Evolutionary conservation across 2,329 filamentous ascomycete species (phyloP).

Genomic region (Hypoxylon sp.): DNA sequence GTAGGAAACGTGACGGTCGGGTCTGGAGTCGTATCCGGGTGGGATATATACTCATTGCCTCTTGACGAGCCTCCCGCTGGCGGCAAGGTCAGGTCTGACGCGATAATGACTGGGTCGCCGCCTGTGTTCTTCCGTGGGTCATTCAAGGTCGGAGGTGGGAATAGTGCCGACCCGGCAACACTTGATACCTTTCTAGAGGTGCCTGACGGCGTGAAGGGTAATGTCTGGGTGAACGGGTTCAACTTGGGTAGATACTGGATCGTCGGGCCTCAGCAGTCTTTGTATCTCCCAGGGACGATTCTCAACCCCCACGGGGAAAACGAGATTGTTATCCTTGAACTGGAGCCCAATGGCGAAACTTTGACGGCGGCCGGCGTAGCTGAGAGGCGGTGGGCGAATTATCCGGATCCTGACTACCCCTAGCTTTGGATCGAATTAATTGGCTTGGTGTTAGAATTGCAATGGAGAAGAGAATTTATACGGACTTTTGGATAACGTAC

Average conservation of each 20-base stretch:
- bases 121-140: slow-evolving; percentile 53
- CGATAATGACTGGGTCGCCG: slow-evolving; percentile 38
- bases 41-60: slow-evolving; percentile 59
- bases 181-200: slow-evolving; percentile 58
- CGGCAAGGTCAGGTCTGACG: background rate
- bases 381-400: slow-evolving; percentile 52
- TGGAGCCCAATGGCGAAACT: slow-evolving; percentile 56
- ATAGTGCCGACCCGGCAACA: slow-evolving; percentile 50
- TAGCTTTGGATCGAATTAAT: background rate
- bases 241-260: slow-evolving; percentile 64
- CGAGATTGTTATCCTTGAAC: slow-evolving; percentile 60
- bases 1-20: slow-evolving; percentile 60
- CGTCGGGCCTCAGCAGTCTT: slow-evolving; percentile 63
- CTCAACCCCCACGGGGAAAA: slow-evolving; percentile 55
- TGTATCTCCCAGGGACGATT: slow-evolving; percentile 61
- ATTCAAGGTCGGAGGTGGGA: slow-evolving; percentile 50
- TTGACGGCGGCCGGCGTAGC: slow-evolving; percentile 47
- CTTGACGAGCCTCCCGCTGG: slow-evolving; percentile 50
- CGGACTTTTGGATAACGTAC: too few species aligned
- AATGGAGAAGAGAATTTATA: too few species aligned
- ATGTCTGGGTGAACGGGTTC: slow-evolving; percentile 63
- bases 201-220: slow-evolving; percentile 60
- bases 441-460: background rate
- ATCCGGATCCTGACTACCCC: slow-evolving; percentile 52
- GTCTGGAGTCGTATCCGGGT: slow-evolving; percentile 52